Percentiles rank a stretch among this genome's conserved stretches.
These are phyloP conservation scores for Pachyrhizus erosus DNA, from an alignment of 306 rosid genomes.

Conservation along the genomic window DNA sequence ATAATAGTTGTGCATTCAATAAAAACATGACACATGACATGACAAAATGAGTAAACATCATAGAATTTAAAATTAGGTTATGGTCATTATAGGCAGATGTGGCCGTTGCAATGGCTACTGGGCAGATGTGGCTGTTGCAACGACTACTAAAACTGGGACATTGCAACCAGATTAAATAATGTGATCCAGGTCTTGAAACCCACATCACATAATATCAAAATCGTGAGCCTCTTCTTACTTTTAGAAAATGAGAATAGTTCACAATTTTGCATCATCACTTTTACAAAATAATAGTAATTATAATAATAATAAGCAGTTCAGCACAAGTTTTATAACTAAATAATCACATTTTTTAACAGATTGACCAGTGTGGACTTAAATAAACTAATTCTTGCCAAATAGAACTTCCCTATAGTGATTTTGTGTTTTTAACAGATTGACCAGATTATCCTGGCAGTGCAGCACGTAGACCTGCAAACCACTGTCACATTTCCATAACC, in stretches of 20 bases:
- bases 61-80: background rate
- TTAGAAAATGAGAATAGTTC: background rate
- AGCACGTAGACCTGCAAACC: background rate
- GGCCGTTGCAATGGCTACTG: background rate
- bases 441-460: background rate
- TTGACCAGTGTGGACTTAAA: background rate
- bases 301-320: background rate
- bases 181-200: background rate
- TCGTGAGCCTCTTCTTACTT: background rate
- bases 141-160: background rate
- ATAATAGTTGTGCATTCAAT: background rate
- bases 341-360: background rate
- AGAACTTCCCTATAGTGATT: no score
- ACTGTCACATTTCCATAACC: background rate
- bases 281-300: background rate
- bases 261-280: constrained; percentile 10
- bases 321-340: background rate
- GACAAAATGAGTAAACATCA: background rate
- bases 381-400: background rate
- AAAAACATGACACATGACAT: background rate
- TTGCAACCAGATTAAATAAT: background rate
- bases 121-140: background rate
- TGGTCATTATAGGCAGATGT: no score
- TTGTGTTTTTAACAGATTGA: no score
- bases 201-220: background rate